A percentile compares a stretch with the other conserved stretches of the same genome.
phyloP scores from a whole-genome alignment of 1,284 basidiomycete genomes.

The Malassezia equina region DNA sequence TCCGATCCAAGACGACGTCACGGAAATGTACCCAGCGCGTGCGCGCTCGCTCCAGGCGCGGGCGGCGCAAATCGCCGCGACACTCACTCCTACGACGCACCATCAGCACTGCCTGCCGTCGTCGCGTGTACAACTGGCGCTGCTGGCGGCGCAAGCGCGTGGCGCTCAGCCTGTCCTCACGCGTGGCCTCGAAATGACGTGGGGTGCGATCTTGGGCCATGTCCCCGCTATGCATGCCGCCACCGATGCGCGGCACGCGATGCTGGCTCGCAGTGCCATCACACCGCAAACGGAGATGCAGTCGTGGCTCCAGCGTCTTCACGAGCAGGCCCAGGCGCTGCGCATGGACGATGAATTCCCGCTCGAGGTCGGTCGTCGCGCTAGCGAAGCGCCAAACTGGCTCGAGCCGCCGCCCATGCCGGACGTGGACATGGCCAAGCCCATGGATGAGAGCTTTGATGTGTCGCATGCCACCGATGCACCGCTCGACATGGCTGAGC shows the following conservation, averaged over 20 bases:
- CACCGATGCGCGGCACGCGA: neutral
- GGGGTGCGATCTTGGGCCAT: constrained; percentile 2
- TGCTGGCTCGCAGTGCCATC: neutral
- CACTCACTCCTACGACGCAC: constrained; percentile 3
- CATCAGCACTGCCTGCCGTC: constrained; percentile 12
- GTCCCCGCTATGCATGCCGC: neutral
- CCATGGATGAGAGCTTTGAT: constrained; percentile 1
- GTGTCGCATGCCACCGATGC: neutral
- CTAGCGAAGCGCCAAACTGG: neutral
- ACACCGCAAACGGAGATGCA: constrained; percentile 3
- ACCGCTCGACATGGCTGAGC: neutral
- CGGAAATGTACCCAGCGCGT: constrained; percentile 6
- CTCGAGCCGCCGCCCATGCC: constrained; percentile 6
- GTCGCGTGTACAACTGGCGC: constrained; percentile 10
- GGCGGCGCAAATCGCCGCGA: constrained; percentile 2
- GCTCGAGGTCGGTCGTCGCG: constrained; percentile 13
- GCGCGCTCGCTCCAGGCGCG: constrained; percentile 5
- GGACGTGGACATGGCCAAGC: constrained; percentile 4
- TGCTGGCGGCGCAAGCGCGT: neutral
- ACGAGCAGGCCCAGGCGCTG: constrained; percentile 5
- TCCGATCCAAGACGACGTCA: constrained; percentile 12
- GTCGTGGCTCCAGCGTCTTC: constrained; percentile 13
- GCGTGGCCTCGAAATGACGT: neutral
- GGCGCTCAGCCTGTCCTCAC: neutral
- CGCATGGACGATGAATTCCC: constrained; percentile 9